Evolutionary conservation across 495 filamentous ascomycete species (phyloP).

Genomic region (Thozetella sp.): DNA sequence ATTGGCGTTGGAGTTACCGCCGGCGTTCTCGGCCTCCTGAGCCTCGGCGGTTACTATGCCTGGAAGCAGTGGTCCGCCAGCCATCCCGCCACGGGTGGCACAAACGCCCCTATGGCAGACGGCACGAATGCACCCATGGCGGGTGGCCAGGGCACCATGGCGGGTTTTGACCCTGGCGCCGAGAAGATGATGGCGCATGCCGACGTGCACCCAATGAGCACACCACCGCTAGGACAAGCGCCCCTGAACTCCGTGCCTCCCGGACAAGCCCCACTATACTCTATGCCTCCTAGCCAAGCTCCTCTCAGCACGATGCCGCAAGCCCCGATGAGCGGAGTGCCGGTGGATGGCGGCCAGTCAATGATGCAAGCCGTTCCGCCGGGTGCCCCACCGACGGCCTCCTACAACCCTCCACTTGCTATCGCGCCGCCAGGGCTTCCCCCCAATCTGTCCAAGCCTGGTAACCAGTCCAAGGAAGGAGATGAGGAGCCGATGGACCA

Average conservation of each 20-base stretch:
- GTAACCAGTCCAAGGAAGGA: not conserved
- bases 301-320: not conserved
- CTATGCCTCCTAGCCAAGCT: not conserved
- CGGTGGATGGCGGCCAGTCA: not conserved
- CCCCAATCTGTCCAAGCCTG: not conserved
- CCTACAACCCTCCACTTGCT: not conserved
- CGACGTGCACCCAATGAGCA: constrained; percentile 5
- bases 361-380: not conserved
- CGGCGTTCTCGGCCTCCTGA: constrained; percentile 8
- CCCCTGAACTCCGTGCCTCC: not conserved
- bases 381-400: not conserved
- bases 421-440: not conserved
- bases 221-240: constrained; percentile 2
- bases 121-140: constrained; percentile 3
- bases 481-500: not conserved
- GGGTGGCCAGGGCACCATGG: constrained; percentile 6
- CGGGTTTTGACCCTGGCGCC: constrained; percentile 6
- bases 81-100: not conserved
- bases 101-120: not conserved
- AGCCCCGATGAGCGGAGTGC: not conserved
- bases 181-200: constrained; percentile 10
- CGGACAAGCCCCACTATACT: not conserved
- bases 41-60: constrained; percentile 5
- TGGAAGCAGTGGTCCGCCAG: constrained; percentile 11
- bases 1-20: constrained; percentile 16